Evolutionary conservation across 495 filamentous ascomycete species (phyloP).

Genomic region (Xylaria venustula): DNA sequence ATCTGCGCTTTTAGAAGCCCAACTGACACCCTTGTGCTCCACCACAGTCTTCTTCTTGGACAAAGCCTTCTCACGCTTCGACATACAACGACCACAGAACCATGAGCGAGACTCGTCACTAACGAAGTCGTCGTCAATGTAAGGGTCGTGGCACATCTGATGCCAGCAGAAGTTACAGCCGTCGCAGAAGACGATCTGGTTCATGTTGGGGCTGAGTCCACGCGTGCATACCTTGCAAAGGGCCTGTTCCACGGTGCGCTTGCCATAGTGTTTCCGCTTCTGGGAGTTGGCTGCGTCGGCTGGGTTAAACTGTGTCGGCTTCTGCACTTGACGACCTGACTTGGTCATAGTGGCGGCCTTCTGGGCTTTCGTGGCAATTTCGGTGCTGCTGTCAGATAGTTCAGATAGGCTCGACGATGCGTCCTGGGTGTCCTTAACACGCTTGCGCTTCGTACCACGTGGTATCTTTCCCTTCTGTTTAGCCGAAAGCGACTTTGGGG

Average conservation of each 20-base stretch:
- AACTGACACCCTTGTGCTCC: slow-evolving; percentile 38
- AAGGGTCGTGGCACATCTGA: slow-evolving; percentile 85
- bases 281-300: slow-evolving; percentile 42
- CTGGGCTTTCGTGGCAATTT: slow-evolving; percentile 31
- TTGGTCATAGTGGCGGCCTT: slow-evolving; percentile 64
- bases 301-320: slow-evolving; percentile 69
- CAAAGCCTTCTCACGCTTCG: slow-evolving; percentile 47
- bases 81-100: slow-evolving; percentile 70
- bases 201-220: slow-evolving; percentile 68
- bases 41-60: slow-evolving; percentile 32
- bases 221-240: slow-evolving; percentile 78
- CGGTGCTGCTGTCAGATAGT: slow-evolving; percentile 42
- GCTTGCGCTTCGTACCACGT: slow-evolving; percentile 48
- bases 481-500: slow-evolving; percentile 14
- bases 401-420: slow-evolving; percentile 38
- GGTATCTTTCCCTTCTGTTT: slow-evolving; percentile 19
- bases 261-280: slow-evolving; percentile 45
- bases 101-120: slow-evolving; percentile 63
- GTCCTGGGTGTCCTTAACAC: slow-evolving; percentile 42
- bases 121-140: slow-evolving; percentile 69
- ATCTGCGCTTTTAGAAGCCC: slow-evolving; percentile 41
- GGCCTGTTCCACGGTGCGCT: slow-evolving; percentile 50
- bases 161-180: slow-evolving; percentile 88
- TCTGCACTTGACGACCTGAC: slow-evolving; percentile 78
- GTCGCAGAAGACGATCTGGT: slow-evolving; percentile 95